Evolutionary conservation across 2,329 filamentous ascomycete species (phyloP).

Genomic region (Ophiostoma perfectum): DNA sequence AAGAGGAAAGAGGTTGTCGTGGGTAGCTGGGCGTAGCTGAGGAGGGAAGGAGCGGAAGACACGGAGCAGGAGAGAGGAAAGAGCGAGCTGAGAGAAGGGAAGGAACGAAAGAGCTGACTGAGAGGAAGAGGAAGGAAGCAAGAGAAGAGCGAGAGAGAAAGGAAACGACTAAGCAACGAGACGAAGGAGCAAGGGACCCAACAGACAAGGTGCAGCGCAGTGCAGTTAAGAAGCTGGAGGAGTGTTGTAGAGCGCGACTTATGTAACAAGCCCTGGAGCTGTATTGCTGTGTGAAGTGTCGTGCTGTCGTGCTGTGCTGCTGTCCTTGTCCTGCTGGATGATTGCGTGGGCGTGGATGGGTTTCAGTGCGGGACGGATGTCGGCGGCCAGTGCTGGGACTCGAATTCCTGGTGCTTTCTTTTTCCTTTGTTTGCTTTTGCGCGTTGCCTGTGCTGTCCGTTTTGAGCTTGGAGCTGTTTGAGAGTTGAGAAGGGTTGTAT

Average conservation of each 20-base stretch:
- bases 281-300: neutral
- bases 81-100: neutral
- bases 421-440: neutral
- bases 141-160: neutral
- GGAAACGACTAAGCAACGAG: neutral
- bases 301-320: no score
- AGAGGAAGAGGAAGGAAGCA: neutral
- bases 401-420: neutral
- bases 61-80: neutral
- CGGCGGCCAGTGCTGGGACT: constrained; percentile 12
- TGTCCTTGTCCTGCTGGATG: no score
- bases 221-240: neutral
- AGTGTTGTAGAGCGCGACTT: no score
- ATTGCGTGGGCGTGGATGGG: no score
- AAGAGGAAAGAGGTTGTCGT: neutral
- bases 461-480: constrained; percentile 11
- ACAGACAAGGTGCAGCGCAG: neutral
- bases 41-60: constrained; percentile 4
- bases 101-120: neutral
- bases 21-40: neutral
- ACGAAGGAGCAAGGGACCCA: constrained; percentile 6
- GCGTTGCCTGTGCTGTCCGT: neutral
- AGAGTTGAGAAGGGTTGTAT: constrained; percentile 13
- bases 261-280: neutral
- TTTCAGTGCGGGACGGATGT: neutral